Conservation (phyloP, 352 stramenopile genomes). For the Elongisporangium prolatum region DNA sequence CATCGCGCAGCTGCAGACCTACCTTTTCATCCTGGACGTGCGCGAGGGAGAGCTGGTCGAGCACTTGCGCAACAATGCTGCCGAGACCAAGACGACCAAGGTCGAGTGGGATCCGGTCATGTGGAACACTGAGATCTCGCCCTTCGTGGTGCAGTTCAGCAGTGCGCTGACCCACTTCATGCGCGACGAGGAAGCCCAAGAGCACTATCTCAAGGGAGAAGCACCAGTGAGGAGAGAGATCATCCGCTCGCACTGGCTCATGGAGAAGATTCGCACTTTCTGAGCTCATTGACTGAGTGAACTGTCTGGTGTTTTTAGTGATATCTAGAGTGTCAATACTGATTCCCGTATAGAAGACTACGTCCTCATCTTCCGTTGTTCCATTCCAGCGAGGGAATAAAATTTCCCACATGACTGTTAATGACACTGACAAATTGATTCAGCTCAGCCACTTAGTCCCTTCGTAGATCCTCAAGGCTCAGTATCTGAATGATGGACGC, state of each 20-base stretch:
- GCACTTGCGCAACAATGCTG: constrained; percentile 51
- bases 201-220: constrained; percentile 40
- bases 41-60: constrained; percentile 77
- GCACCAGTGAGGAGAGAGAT: constrained; percentile 54
- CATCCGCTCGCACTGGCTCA: constrained; percentile 66
- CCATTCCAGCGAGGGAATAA: too few species aligned
- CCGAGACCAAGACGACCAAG: constrained; percentile 62
- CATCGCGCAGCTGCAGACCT: constrained; percentile 79
- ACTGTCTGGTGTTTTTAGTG: not conserved
- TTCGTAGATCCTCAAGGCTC: not conserved
- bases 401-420: too few species aligned
- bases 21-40: constrained; percentile 69
- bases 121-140: constrained; percentile 64
- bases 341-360: too few species aligned
- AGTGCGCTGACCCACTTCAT: constrained; percentile 74
- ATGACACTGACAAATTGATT: too few species aligned
- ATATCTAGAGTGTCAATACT: too few species aligned
- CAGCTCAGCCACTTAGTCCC: too few species aligned
- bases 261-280: constrained; percentile 4
- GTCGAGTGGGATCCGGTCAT: constrained; percentile 60
- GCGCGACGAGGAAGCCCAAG: constrained; percentile 47
- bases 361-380: too few species aligned
- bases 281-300: not conserved
- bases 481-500: not conserved
- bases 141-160: constrained; percentile 64